Evolutionary conservation across 805 yeast species (phyloP).

Genomic region (Candida verbasci): DNA sequence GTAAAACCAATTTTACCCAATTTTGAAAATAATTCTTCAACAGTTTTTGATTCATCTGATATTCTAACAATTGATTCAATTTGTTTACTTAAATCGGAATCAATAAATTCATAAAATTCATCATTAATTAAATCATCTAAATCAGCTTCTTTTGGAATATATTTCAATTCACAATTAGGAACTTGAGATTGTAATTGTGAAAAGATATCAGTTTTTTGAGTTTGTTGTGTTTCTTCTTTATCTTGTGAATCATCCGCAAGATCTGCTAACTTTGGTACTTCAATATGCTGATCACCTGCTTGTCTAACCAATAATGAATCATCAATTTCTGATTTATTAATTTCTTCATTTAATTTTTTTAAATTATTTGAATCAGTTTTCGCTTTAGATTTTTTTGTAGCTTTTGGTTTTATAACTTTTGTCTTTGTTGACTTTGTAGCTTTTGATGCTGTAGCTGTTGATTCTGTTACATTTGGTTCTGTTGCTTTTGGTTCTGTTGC

Average conservation of each 20-base stretch:
- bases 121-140: slow-evolving; percentile 6
- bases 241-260: neutral
- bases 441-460: no score
- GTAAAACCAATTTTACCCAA: slow-evolving; percentile 15
- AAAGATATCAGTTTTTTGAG: neutral
- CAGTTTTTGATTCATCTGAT: neutral
- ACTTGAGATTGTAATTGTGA: slow-evolving; percentile 2
- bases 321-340: slow-evolving; percentile 25
- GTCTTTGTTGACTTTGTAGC: no score
- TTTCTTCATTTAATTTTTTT: slow-evolving; percentile 19
- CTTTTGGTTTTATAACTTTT: no score
- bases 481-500: no score
- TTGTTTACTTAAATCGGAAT: neutral
- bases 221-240: slow-evolving; percentile 2
- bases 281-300: slow-evolving; percentile 7
- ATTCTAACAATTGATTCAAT: slow-evolving; percentile 2
- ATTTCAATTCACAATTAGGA: slow-evolving; percentile 4
- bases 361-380: neutral
- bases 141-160: slow-evolving; percentile 5
- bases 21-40: slow-evolving; percentile 2
- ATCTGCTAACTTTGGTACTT: slow-evolving; percentile 6
- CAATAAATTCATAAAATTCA: neutral
- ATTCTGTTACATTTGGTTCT: neutral
- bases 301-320: slow-evolving; percentile 11
- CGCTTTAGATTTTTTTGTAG: neutral